phyloP scores from a whole-genome alignment of 1,284 basidiomycete species.

The Salmacisia buchloeana region DNA sequence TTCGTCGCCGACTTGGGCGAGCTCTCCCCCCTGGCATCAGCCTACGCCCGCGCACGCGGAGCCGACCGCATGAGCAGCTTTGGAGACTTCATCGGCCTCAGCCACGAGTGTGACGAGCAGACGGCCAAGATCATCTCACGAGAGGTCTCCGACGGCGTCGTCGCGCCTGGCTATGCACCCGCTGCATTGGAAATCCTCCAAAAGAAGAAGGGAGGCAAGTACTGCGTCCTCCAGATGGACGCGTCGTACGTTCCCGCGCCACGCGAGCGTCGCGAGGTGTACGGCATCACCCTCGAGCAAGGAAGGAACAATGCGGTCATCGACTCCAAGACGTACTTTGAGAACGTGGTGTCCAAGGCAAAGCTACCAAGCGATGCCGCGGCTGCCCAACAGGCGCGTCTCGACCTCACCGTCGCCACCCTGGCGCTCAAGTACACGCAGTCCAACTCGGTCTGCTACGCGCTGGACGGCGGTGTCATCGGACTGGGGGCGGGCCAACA shows the following conservation, averaged over 20 bases:
- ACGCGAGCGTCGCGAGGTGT: slow-evolving; percentile 89
- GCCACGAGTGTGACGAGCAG: slow-evolving; percentile 81
- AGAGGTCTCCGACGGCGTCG: slow-evolving; percentile 96
- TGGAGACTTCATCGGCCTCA: slow-evolving; percentile 95
- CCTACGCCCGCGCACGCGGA: slow-evolving; percentile 92
- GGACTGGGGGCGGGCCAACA: slow-evolving; percentile 97
- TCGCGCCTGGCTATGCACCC: slow-evolving; percentile 83
- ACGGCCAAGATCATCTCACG: slow-evolving; percentile 95
- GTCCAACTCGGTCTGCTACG: slow-evolving; percentile 97
- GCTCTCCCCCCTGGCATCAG: slow-evolving; percentile 80
- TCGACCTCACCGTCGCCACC: slow-evolving; percentile 61
- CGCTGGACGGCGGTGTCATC: slow-evolving; percentile 83
- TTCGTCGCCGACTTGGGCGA: slow-evolving; percentile 91
- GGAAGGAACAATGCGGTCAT: slow-evolving; percentile 87
- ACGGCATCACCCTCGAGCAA: slow-evolving; percentile 86
- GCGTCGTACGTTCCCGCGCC: slow-evolving; percentile 37
- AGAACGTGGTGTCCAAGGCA: slow-evolving; percentile 80
- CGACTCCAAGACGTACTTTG: slow-evolving; percentile 66
- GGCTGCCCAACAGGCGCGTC: slow-evolving; percentile 36
- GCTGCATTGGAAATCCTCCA: slow-evolving; percentile 84
- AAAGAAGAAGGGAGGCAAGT: slow-evolving; percentile 98
- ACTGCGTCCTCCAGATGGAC: slow-evolving; percentile 73
- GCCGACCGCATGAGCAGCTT: slow-evolving; percentile 99
- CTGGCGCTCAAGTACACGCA: slow-evolving; percentile 98
- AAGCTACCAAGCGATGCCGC: slow-evolving; percentile 56